A percentile compares a stretch with the other conserved stretches of the same genome.
These are phyloP conservation scores for Ogataea polymorpha DNA, from an alignment of 805 yeast genomes.

Conservation along the genomic window DNA sequence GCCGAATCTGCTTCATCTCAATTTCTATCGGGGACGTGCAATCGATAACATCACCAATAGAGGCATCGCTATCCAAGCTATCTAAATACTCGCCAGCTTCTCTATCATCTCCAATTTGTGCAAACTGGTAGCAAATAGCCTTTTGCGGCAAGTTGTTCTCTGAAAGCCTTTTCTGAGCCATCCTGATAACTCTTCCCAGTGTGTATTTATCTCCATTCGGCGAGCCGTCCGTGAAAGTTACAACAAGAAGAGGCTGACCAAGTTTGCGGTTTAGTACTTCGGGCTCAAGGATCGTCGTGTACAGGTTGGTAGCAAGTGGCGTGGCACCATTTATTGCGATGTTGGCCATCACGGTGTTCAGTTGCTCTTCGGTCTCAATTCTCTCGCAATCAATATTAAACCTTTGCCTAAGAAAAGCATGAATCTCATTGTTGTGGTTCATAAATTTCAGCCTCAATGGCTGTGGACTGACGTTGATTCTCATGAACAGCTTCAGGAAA, in stretches of 20 bases:
- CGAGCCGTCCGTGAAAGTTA: slow-evolving; percentile 26
- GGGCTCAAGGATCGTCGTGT: slow-evolving; percentile 20
- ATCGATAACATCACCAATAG: slow-evolving; percentile 26
- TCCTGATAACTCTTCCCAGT: slow-evolving; percentile 11
- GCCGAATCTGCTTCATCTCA: slow-evolving; percentile 22
- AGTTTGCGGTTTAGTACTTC: slow-evolving; percentile 16
- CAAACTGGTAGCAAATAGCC: slow-evolving; percentile 24
- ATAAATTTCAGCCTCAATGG: slow-evolving; percentile 23
- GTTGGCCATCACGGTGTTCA: slow-evolving; percentile 14
- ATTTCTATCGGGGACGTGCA: slow-evolving; percentile 26
- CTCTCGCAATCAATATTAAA: slow-evolving; percentile 17
- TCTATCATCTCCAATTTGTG: slow-evolving; percentile 25
- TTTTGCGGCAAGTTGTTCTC: slow-evolving; percentile 13
- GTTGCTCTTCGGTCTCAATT: slow-evolving; percentile 18
- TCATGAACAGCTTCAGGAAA: slow-evolving; percentile 19
- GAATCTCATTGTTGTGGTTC: slow-evolving; percentile 22
- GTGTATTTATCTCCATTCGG: slow-evolving; percentile 20
- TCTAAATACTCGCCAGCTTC: slow-evolving; percentile 23
- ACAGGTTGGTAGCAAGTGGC: slow-evolving; percentile 21
- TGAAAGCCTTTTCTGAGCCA: slow-evolving; percentile 14
- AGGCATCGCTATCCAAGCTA: slow-evolving; percentile 16
- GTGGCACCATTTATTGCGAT: slow-evolving; percentile 23
- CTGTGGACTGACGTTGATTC: slow-evolving; percentile 21
- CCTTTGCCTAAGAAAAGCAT: neutral
- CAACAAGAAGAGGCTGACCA: slow-evolving; percentile 19